Conservation (phyloP, 2,329 filamentous ascomycete species). For the Calonectria pauciramosa region DNA sequence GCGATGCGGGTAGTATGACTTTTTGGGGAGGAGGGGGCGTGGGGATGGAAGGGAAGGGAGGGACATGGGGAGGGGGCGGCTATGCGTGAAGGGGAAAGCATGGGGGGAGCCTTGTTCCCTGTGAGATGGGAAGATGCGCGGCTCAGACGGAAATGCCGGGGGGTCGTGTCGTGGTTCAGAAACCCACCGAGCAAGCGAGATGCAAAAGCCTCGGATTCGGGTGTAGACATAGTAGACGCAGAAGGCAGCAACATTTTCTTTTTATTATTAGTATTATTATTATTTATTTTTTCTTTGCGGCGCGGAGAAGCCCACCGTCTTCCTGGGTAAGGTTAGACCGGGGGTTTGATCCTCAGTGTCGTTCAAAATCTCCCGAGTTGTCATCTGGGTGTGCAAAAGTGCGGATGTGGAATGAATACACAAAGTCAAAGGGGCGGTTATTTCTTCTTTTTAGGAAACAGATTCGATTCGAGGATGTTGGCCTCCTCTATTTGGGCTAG, state of each 20-base stretch:
- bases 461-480: not conserved
- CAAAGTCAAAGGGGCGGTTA: not conserved
- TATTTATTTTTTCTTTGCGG: not conserved
- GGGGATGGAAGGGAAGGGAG: not conserved
- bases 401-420: not conserved
- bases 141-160: slow-evolving; percentile 5
- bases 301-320: not conserved
- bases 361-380: not conserved
- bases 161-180: not conserved
- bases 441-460: not conserved
- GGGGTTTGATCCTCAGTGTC: not conserved
- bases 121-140: slow-evolving; percentile 14
- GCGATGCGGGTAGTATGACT: not conserved
- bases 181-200: not conserved
- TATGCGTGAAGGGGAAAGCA: not conserved
- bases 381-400: no score
- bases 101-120: not conserved
- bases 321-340: slow-evolving; percentile 4
- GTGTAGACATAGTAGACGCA: not conserved
- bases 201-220: not conserved
- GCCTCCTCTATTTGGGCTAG: not conserved
- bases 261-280: not conserved
- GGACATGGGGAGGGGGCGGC: not conserved
- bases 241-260: not conserved
- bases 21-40: not conserved